Evolutionary conservation across 192 early-diverging fungal genomes (phyloP), one percentile per base, ranked within the genome.

Genomic region (Rhizophagus clarus): DNA sequence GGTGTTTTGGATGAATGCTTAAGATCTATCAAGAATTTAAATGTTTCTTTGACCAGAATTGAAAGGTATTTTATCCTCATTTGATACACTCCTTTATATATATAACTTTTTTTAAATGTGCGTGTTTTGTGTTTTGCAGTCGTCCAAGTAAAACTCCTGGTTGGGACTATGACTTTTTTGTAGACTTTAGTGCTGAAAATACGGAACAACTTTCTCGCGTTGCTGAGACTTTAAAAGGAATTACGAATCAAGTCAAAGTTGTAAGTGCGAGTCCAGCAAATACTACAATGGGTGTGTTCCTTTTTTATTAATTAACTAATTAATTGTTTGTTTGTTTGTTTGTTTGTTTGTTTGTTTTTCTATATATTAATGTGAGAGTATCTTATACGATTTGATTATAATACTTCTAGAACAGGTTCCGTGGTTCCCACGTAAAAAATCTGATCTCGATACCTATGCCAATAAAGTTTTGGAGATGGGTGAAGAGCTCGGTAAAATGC

Each of bases 391-490:
- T 66, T 31, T 28, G 3, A 17, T 28, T 10, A 45, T 45, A 12
- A 1, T 1, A 45, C 15, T 66, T 28, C 17, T 28, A 66, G 70
- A 84, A 68, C 87, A 81, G 14, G 90, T 91, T 49, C 95, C 95
- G 31, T 99, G 97, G 97, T 99, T 97, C 84, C 97, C 97, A 42
- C 93, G 96, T 77, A 97, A 96, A 85, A 90, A 95, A 80, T 81
- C 91, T 10, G 97, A 99, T 81, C 87, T 99, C 71, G 97, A 99
- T 81, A 89, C 90, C 4, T 99, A 96, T 89, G 93, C 95, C 1
- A 94, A 96, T 56, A 95, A 95, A 80, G 96, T 97, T 17, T 88
- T 97, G 81, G 93, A 94, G 83, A 97, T 96, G 89, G 97, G 97
- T 37, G 94, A 93, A 81, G 94, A 94, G 80, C 89, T 95, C 76